Percentiles rank a stretch among this genome's conserved stretches.
Conservation (phyloP, 202 grass and related monocot species). For the Dendrocalamus latiflorus region DNA sequence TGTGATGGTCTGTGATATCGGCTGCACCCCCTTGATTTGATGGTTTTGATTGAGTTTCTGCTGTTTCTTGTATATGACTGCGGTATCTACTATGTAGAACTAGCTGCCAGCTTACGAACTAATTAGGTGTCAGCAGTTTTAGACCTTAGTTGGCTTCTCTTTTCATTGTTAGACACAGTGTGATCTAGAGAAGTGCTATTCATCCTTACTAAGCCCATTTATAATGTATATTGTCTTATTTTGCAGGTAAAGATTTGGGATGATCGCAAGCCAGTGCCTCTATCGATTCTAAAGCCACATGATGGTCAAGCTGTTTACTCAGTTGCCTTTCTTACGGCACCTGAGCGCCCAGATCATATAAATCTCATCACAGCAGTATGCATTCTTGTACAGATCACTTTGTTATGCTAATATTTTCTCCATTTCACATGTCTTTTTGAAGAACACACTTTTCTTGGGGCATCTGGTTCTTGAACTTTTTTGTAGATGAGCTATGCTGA, state of each 20-base stretch:
- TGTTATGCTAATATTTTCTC: neutral
- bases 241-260: constrained; percentile 97
- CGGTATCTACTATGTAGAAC: neutral
- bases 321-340: no score
- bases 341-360: no score
- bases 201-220: neutral
- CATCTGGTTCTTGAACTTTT: no score
- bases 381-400: constrained; percentile 18
- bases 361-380: no score
- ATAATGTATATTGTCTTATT: constrained; percentile 23
- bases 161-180: neutral
- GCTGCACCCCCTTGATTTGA: neutral
- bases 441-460: no score
- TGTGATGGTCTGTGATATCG: neutral
- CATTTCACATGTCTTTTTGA: neutral
- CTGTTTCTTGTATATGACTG: neutral
- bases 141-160: no score
- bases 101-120: no score
- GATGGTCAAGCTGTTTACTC: no score
- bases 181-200: no score
- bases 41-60: neutral
- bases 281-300: no score
- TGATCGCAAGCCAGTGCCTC: no score
- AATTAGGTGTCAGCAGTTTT: no score
- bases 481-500: neutral